phyloP scores from a whole-genome alignment of 441 rosid genomes.

The Gossypium davidsonii region DNA sequence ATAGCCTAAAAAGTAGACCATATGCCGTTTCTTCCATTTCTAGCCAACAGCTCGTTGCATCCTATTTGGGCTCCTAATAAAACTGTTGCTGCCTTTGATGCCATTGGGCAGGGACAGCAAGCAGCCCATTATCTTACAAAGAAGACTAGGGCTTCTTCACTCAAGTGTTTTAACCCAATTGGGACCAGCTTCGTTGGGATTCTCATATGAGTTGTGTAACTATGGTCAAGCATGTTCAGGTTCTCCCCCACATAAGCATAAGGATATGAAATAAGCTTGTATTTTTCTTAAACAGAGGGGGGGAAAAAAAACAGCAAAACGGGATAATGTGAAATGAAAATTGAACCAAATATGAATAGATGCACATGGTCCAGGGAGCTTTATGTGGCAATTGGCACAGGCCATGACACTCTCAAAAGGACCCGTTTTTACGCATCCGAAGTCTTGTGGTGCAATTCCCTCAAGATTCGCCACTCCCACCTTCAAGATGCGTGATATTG shows the following conservation, averaged over 20 bases:
- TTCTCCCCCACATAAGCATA: neutral
- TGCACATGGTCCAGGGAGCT: constrained; percentile 1
- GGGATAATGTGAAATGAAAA: no score
- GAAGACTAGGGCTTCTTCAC: neutral
- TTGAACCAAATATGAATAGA: no score
- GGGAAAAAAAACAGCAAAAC: no score
- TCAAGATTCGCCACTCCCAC: constrained; percentile 24
- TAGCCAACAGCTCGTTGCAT: constrained; percentile 12
- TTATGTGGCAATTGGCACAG: neutral
- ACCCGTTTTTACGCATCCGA: neutral
- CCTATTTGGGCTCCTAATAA: neutral
- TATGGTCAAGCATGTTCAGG: neutral
- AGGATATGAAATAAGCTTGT: neutral
- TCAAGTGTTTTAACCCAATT: neutral
- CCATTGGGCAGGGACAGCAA: neutral
- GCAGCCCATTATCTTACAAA: neutral
- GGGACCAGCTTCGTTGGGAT: neutral
- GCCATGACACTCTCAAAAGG: neutral
- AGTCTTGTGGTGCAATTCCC: constrained; percentile 7
- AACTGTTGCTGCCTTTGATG: neutral
- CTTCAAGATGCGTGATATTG: constrained; percentile 14
- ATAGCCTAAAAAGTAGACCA: constrained; percentile 6
- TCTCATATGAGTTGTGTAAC: neutral
- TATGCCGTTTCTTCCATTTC: constrained; percentile 18
- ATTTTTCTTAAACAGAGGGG: neutral